Evolutionary conservation across 1,284 basidiomycete genomes (phyloP).

Genomic region (Rhodofomes roseus): DNA sequence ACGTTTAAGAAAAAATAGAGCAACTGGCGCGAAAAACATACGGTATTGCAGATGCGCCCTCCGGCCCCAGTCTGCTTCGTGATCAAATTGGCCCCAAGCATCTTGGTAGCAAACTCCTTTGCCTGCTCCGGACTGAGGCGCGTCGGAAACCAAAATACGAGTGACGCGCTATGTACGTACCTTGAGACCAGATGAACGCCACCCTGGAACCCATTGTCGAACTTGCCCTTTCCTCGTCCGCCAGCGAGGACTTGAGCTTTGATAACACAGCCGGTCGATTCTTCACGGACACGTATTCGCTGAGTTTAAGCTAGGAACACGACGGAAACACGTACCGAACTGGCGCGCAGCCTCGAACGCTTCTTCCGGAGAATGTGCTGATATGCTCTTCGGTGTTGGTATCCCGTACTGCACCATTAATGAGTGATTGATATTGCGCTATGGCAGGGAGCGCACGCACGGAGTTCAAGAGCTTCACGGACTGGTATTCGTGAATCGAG

Average conservation of each 20-base stretch:
- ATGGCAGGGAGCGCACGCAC: constrained; percentile 40
- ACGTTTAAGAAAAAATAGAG: neutral
- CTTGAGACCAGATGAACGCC: constrained; percentile 95
- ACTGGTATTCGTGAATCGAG: constrained; percentile 99
- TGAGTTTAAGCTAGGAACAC: neutral
- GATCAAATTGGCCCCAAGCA: constrained; percentile 96
- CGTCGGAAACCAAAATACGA: neutral
- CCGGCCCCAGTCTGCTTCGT: constrained; percentile 97
- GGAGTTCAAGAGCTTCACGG: constrained; percentile 90
- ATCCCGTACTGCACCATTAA: constrained; percentile 77
- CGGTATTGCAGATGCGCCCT: constrained; percentile 94
- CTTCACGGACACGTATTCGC: constrained; percentile 34
- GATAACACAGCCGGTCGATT: constrained; percentile 78
- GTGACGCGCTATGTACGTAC: constrained; percentile 40
- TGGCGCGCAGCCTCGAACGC: constrained; percentile 86
- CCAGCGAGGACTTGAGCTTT: constrained; percentile 99
- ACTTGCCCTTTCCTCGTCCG: constrained; percentile 97
- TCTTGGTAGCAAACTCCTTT: constrained; percentile 83
- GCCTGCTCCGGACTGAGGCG: constrained; percentile 81
- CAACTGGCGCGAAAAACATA: constrained; percentile 34
- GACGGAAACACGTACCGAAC: constrained; percentile 56
- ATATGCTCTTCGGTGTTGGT: constrained; percentile 89
- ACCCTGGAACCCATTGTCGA: constrained; percentile 94
- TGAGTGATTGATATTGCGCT: neutral
- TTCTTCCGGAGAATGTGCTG: constrained; percentile 88